Conservation (phyloP, 345 rosid genomes). For the Rhodamnia argentea region DNA sequence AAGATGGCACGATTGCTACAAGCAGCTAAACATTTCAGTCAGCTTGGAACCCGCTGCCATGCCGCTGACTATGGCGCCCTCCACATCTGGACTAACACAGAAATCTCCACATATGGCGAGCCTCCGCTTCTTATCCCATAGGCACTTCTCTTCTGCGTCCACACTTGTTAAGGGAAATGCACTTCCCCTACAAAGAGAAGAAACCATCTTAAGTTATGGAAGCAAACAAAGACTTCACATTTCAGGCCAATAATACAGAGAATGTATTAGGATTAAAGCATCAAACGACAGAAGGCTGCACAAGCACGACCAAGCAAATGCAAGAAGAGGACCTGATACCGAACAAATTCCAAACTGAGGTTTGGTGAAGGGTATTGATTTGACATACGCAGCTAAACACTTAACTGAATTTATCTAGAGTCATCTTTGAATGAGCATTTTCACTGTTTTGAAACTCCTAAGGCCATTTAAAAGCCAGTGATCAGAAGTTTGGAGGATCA, state of each 20-base stretch:
- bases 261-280: not conserved
- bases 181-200: constrained; percentile 48
- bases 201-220: not conserved
- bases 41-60: constrained; percentile 66
- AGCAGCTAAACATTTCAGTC: constrained; percentile 25
- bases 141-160: constrained; percentile 61
- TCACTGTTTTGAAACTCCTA: not conserved
- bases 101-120: constrained; percentile 78
- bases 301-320: not conserved
- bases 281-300: not conserved
- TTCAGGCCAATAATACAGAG: not conserved
- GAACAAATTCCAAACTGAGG: not conserved
- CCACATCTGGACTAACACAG: constrained; percentile 68
- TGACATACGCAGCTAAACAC: not conserved
- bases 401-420: not conserved
- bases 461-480: not conserved
- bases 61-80: constrained; percentile 84
- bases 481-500: not conserved
- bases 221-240: not conserved
- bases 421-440: not conserved
- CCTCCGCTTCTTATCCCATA: constrained; percentile 50
- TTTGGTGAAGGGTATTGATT: not conserved
- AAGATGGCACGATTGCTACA: not conserved
- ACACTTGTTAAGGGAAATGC: constrained; percentile 73
- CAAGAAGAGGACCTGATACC: not conserved